Evolutionary conservation across 495 filamentous ascomycete genomes (phyloP), one percentile per base, ranked within the genome.

Genomic region (Cetradonia linearis): DNA sequence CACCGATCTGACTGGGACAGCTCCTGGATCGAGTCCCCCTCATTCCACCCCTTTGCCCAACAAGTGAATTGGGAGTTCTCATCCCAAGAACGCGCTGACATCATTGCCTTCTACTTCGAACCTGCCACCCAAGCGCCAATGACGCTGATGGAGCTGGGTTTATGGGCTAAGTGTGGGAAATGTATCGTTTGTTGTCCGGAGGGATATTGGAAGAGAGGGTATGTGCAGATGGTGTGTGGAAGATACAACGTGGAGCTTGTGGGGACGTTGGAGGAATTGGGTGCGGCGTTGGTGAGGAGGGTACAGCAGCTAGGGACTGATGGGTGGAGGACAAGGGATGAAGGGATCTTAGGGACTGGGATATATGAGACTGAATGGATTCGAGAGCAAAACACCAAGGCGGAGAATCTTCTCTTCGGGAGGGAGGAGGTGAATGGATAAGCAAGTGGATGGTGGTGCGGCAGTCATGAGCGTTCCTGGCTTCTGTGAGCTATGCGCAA

Each of bases 41-140:
- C 66, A 0, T 76, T 72, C 56, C 42, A 58, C 0, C 74, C 71
- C 1, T 84, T 78, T 63, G 65, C 67, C 1, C 67, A 77, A 61
- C 83, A 85, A 66, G 79, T 82, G 0, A 70, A 76, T 40, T 85
- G 81, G 81, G 81, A 86, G 69, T 70, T 85, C 11, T 72, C 79
- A 23, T 79, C 72, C 67, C 74, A 79, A 58, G 77, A 80, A 44
- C 57, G 47, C 1, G 78, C 77, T 8, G 76, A 81, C 59, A 56
- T 83, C 20, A 71, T 84, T 8, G 77, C 78, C 9, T 60, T 85
- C 31, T 83, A 77, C 65, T 83, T 83, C 49, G 75, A 80, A 38
- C 70, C 73, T 0, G 66, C 55, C 10, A 76, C 77, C 0, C 57
- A 62, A 40, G 75, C 77, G 13, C 76, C 78, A 2, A 70, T 83